Conservation (phyloP, 179 eudicot species). For the Nepenthes alata region DNA sequence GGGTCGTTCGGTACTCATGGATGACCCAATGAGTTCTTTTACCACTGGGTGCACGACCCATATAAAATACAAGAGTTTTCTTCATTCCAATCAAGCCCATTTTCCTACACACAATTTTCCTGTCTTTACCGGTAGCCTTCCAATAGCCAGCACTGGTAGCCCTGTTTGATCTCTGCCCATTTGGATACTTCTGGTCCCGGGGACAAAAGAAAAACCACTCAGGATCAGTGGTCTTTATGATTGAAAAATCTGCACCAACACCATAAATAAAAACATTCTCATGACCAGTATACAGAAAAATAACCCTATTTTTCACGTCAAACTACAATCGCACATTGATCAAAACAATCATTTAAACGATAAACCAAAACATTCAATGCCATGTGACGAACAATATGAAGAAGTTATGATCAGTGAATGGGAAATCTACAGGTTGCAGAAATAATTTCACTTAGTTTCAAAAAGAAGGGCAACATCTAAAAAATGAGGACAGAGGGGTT, state of each 20-base stretch:
- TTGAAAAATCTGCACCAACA: slow-evolving; percentile 43
- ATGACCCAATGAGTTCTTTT: slow-evolving; percentile 80
- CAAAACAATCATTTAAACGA: no score
- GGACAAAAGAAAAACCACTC: slow-evolving; percentile 97
- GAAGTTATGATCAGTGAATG: no score
- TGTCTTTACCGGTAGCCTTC: slow-evolving; percentile 95
- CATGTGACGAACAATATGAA: no score
- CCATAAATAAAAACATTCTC: neutral
- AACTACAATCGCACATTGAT: no score
- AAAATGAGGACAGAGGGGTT: no score
- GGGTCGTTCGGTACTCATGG: slow-evolving; percentile 79
- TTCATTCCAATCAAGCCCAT: slow-evolving; percentile 72
- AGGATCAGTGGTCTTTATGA: slow-evolving; percentile 45
- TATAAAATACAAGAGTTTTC: slow-evolving; percentile 84
- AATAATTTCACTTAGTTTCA: no score
- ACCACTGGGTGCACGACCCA: slow-evolving; percentile 91
- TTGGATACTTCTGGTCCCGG: slow-evolving; percentile 79
- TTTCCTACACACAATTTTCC: slow-evolving; percentile 41
- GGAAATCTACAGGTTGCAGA: no score
- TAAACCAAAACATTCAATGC: no score
- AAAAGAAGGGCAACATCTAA: no score
- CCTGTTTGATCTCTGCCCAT: slow-evolving; percentile 73
- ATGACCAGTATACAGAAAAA: neutral
- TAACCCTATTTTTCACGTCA: no score
- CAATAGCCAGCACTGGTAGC: slow-evolving; percentile 89